Evolutionary conservation across 306 rosid species (phyloP), one percentile per base, ranked within the genome.

Genomic region (Neltuma alba): DNA sequence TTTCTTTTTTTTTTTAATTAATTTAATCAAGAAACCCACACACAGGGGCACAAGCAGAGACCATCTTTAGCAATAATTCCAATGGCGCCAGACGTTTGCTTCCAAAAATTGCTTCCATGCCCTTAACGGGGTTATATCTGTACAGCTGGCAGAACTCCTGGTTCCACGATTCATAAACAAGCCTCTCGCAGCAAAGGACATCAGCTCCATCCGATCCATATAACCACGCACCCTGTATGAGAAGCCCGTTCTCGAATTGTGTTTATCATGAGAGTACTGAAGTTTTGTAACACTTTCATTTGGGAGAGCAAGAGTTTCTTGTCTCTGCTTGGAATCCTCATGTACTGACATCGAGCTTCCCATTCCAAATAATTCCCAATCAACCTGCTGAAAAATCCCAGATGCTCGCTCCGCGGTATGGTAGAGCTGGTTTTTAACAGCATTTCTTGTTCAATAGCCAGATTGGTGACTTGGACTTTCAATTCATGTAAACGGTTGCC

Each of bases 161-260:
- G 80, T 77, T 77, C 66, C 87, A 13, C 67, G 75, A 72, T 85
- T 91, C 88, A 84, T 82, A 61, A 93, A 89, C 63, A 95, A 69
- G 68, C 98, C 98, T 82, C 97, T 90, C 6, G 98, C 97, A 36
- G 99, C 99, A 81, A 95, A 95, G 16, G 98, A 89, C 94, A 87
- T 90, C 36, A 90, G 74, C 84, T 93, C 98, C 31, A 89, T 82
- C 20, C 83, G 92, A 64, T 93, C 87, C 80, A 91, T 88, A 68
- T 86, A 91, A 85, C 86, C 87, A 23, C 87, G 96, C 90, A 95
- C 86, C 82, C 85, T 88, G 6, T 89, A 87, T 25, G 97, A 89
- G 65, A 94, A 81, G 36, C 89, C 88, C 14, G 79, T 83, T 83
- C 87, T 72, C 84, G 76, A 65, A 81, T 72, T 31, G 54, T 90